Evolutionary conservation across 2,329 filamentous ascomycete genomes (phyloP).

Genomic region (Xylariaceae sp.): DNA sequence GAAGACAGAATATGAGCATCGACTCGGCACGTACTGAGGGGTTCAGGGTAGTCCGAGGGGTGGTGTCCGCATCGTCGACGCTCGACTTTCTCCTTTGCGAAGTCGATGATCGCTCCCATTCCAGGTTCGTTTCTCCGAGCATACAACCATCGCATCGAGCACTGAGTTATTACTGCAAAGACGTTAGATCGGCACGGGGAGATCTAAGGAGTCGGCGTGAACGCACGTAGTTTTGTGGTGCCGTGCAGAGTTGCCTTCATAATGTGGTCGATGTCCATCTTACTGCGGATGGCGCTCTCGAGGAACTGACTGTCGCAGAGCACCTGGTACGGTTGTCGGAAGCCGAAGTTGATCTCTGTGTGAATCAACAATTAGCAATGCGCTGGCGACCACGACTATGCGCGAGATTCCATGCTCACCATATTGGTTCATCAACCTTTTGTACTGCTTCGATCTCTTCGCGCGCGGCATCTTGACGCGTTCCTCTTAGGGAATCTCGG

Average conservation of each 20-base stretch:
- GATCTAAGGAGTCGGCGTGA: constrained; percentile 35
- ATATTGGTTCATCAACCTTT: constrained; percentile 93
- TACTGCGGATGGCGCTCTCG: constrained; percentile 72
- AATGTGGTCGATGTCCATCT: constrained; percentile 78
- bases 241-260: constrained; percentile 82
- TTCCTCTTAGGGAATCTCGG: background rate
- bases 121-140: constrained; percentile 51
- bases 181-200: constrained; percentile 60
- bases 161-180: constrained; percentile 67
- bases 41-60: constrained; percentile 63
- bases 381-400: background rate
- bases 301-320: constrained; percentile 84
- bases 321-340: constrained; percentile 91
- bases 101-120: constrained; percentile 58
- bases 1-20: background rate
- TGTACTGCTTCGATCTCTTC: constrained; percentile 72
- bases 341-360: constrained; percentile 68
- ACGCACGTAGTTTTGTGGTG: constrained; percentile 18
- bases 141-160: constrained; percentile 75
- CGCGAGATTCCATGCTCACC: constrained; percentile 27
- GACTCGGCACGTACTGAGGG: constrained; percentile 40
- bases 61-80: constrained; percentile 74
- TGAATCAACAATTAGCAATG: background rate
- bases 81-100: constrained; percentile 66
- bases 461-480: constrained; percentile 30